Evolutionary conservation across 306 rosid genomes (phyloP), one percentile per base, ranked within the genome.

Genomic region (Mucuna pruriens): DNA sequence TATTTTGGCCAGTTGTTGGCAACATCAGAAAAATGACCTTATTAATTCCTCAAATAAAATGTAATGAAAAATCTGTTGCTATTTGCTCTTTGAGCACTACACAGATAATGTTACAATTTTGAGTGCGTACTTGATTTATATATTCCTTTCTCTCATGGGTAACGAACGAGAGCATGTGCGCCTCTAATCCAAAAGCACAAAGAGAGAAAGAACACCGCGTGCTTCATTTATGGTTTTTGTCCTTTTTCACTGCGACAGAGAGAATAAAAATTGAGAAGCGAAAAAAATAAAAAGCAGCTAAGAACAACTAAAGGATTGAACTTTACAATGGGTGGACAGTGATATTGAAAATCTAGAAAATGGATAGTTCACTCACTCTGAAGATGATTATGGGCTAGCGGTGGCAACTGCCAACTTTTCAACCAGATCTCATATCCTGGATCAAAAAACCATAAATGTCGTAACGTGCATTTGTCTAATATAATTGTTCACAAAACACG

Each of bases 401-500:
- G 20, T 61, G 34, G 4, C 64, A 57, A 25, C n/a, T 57, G 15
- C n/a, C 85, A 74, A 51, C 48, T 73, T 64, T 62, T 75, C 38
- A 74, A 48, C 60, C 42, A 71, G 36, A 82, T 77, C 10, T 55
- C 10, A 44, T 23, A 42, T 69, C 49, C 4, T n/a, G 17, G 48
- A 79, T 82, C 48, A 2, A 34, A 74, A 26, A 20, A 40, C 45
- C 67, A 79, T 79, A 69, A 75, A 75, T 75, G 87, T 34, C 34
- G 49, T 80, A 79, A 75, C 84, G 63, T 75, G 74, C 74, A 20
- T 6, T 8, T 38, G 60, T 74, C n/a, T 66, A 52, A 44, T 73
- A 34, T 7, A 7, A 3, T 33, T 6, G 31, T 2, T 26, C 51
- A 48, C 26, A 19, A 5, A 34, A 62, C 36, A 78, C 25, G 80